Percentiles rank a stretch among this genome's conserved stretches.
Evolutionary conservation across 2,329 filamentous ascomycete species (phyloP).

Genomic region (Claviceps quebecensis): DNA sequence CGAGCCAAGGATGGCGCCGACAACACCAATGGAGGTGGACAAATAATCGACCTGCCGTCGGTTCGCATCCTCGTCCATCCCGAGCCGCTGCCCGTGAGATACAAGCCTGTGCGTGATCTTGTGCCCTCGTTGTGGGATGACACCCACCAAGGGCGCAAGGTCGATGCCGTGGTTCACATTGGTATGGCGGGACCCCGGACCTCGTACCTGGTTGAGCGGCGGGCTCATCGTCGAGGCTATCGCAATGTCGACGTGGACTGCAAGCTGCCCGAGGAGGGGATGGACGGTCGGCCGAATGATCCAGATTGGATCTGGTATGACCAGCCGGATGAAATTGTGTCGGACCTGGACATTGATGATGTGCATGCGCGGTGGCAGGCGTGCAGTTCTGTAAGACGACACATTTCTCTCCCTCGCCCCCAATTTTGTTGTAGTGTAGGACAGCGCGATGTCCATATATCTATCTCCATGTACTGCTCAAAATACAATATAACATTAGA

Average conservation of each 20-base stretch:
- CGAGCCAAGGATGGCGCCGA: constrained; percentile 24
- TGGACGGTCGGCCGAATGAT: constrained; percentile 29
- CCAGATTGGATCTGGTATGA: constrained; percentile 40
- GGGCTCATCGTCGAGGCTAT: constrained; percentile 61
- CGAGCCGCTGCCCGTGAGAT: constrained; percentile 55
- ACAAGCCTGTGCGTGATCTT: constrained; percentile 47
- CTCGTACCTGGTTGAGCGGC: constrained; percentile 56
- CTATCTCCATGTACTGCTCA: too few species aligned
- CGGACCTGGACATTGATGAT: constrained; percentile 42
- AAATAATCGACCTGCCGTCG: constrained; percentile 21
- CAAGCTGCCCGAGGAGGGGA: constrained; percentile 37
- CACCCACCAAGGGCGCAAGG: constrained; percentile 21
- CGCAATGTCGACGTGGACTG: constrained; percentile 55
- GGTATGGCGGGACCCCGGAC: constrained; percentile 58
- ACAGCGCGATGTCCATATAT: too few species aligned
- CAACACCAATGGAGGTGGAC: constrained; percentile 14
- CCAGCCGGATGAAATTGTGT: constrained; percentile 40
- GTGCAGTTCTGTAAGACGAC: constrained; percentile 30
- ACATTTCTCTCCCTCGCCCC: neutral
- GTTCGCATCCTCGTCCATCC: constrained; percentile 54
- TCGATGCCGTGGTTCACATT: constrained; percentile 62
- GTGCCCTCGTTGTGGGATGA: constrained; percentile 49
- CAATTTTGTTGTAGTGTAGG: neutral
- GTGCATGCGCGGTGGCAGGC: constrained; percentile 41
- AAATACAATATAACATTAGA: neutral